Conservation (phyloP, 208 protist species). For the Vickermania ingenoplastis region DNA sequence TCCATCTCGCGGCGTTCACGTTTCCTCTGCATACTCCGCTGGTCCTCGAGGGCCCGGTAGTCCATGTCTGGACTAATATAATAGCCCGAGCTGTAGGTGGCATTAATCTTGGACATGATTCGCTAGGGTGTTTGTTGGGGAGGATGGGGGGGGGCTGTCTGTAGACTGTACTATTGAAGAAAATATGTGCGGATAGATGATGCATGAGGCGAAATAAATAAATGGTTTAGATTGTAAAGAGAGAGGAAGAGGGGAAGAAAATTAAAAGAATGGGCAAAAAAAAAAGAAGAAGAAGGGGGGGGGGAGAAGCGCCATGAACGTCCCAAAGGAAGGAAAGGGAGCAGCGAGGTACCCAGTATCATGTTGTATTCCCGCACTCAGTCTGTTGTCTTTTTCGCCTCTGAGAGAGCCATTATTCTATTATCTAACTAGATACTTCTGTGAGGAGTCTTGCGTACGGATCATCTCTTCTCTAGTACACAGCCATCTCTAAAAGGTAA, state of each 20-base stretch:
- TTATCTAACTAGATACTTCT: too few relatives aligned
- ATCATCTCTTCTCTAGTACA: too few relatives aligned
- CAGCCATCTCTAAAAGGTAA: too few relatives aligned
- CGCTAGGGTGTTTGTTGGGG: not conserved
- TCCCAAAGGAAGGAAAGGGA: too few relatives aligned
- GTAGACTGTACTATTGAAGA: not conserved
- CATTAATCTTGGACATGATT: slow-evolving; percentile 81
- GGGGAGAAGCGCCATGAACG: too few relatives aligned
- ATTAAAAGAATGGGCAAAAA: slow-evolving; percentile 8
- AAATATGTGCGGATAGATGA: not conserved
- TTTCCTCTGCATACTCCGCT: slow-evolving; percentile 26
- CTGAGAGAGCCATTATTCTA: too few relatives aligned
- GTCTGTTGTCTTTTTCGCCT: too few relatives aligned
- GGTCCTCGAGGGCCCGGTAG: slow-evolving; percentile 72
- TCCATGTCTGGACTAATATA: slow-evolving; percentile 75
- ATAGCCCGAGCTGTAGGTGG: slow-evolving; percentile 79
- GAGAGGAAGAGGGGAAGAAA: slow-evolving; percentile 10
- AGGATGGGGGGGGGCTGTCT: not conserved
- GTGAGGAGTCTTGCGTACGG: too few relatives aligned
- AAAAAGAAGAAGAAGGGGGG: too few relatives aligned
- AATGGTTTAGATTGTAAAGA: slow-evolving; percentile 5
- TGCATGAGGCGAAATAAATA: slow-evolving; percentile 3
- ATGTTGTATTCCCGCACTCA: too few relatives aligned
- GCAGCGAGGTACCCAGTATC: too few relatives aligned
- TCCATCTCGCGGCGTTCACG: not conserved